Percentiles rank a stretch among this genome's conserved stretches.
Evolutionary conservation across 108 stramenopile species (phyloP).

Genomic region (Fragilaria radians): DNA sequence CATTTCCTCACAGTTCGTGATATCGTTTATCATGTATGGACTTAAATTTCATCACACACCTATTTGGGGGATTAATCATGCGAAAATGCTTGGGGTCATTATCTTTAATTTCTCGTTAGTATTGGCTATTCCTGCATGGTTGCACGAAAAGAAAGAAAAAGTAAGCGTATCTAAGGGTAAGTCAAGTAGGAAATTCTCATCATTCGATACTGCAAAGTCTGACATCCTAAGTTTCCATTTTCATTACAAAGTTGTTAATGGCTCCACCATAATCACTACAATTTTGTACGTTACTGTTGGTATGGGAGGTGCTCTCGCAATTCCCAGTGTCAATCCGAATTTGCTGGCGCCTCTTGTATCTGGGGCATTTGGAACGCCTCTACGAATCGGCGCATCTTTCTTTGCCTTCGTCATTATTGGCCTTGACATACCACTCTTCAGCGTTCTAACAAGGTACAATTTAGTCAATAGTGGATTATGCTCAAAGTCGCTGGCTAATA

Average conservation of each 20-base stretch:
- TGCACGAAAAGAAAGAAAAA: slow-evolving; percentile 39
- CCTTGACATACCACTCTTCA: slow-evolving; percentile 45
- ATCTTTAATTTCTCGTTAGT: slow-evolving; percentile 49
- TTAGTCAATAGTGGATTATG: slow-evolving; percentile 18
- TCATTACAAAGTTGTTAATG: slow-evolving; percentile 24
- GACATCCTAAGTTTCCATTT: too few species aligned
- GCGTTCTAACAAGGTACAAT: slow-evolving; percentile 30
- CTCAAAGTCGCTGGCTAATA: slow-evolving; percentile 8
- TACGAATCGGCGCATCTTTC: slow-evolving; percentile 25
- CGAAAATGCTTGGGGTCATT: slow-evolving; percentile 36
- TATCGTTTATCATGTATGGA: slow-evolving; percentile 11
- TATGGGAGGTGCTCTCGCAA: slow-evolving; percentile 39
- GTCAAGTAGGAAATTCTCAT: background rate
- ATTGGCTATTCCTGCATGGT: slow-evolving; percentile 49
- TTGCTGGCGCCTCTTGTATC: slow-evolving; percentile 33
- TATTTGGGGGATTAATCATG: slow-evolving; percentile 26
- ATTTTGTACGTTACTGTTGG: slow-evolving; percentile 40
- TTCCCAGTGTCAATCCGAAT: slow-evolving; percentile 28
- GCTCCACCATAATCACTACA: slow-evolving; percentile 19
- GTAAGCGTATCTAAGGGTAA: slow-evolving; percentile 11
- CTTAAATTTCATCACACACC: slow-evolving; percentile 9
- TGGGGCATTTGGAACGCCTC: slow-evolving; percentile 20
- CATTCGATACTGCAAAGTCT: too few species aligned
- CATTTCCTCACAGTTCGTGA: slow-evolving; percentile 22
- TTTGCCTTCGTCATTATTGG: slow-evolving; percentile 55